phyloP scores from a whole-genome alignment of 306 rosid species.

The Heteromeles arbutifolia region DNA sequence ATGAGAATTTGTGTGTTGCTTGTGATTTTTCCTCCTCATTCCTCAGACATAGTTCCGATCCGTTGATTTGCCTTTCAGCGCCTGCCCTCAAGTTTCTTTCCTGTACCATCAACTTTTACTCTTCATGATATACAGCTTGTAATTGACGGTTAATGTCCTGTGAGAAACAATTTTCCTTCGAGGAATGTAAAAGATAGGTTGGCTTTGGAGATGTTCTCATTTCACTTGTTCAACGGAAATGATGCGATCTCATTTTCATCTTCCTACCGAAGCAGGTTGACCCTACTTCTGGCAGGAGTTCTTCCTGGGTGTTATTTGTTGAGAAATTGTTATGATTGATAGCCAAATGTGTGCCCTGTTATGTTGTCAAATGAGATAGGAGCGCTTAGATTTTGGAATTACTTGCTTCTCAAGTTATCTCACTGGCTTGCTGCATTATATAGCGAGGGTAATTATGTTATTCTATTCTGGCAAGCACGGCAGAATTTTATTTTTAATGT shows the following conservation, averaged over 20 bases:
- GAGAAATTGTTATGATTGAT: not conserved
- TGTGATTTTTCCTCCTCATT: slow-evolving; percentile 20
- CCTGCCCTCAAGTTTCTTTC: slow-evolving; percentile 2
- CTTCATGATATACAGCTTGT: slow-evolving; percentile 16
- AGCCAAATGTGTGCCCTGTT: not conserved
- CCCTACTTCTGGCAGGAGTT: not conserved
- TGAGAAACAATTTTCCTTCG: not conserved
- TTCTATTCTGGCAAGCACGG: too few relatives aligned
- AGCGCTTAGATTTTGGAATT: too few relatives aligned
- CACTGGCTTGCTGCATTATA: too few relatives aligned
- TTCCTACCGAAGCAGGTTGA: not conserved
- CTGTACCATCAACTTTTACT: not conserved
- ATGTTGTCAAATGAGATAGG: not conserved
- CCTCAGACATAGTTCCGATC: slow-evolving; percentile 15
- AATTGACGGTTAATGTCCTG: slow-evolving; percentile 5
- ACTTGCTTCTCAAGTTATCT: too few relatives aligned
- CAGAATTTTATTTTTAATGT: too few relatives aligned
- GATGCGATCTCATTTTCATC: not conserved
- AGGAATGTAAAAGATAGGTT: slow-evolving; percentile 12
- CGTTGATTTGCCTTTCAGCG: slow-evolving; percentile 15
- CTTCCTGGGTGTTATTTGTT: not conserved
- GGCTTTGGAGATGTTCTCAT: not conserved
- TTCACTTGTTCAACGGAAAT: not conserved
- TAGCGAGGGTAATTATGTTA: too few relatives aligned
- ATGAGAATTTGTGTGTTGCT: slow-evolving; percentile 51